Evolutionary conservation across 2,329 filamentous ascomycete species (phyloP).

Genomic region (Fusarium camptoceras): DNA sequence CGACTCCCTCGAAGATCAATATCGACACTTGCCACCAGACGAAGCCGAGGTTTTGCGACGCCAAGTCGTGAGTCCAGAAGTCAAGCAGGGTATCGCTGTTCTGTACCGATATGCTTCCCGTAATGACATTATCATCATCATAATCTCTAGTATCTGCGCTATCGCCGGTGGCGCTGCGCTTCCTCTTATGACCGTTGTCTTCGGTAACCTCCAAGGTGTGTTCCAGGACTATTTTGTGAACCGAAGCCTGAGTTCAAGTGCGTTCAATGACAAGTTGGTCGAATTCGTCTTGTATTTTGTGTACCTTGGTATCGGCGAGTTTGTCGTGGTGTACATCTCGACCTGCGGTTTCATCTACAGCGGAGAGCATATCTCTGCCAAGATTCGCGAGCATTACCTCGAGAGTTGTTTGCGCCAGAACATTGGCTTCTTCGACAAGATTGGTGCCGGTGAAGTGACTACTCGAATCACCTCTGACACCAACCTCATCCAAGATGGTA

Average conservation of each 20-base stretch:
- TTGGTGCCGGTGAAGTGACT: slow-evolving; percentile 92
- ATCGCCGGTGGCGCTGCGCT: slow-evolving; percentile 80
- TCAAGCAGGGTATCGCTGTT: slow-evolving; percentile 72
- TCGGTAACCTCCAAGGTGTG: slow-evolving; percentile 78
- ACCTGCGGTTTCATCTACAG: slow-evolving; percentile 93
- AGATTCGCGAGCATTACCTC: slow-evolving; percentile 86
- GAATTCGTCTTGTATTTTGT: slow-evolving; percentile 83
- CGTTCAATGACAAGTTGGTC: slow-evolving; percentile 71
- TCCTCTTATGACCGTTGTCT: slow-evolving; percentile 84
- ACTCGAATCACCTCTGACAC: slow-evolving; percentile 95
- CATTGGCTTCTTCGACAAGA: slow-evolving; percentile 92
- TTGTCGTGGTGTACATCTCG: slow-evolving; percentile 77
- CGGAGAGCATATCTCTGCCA: slow-evolving; percentile 81
- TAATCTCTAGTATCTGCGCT: slow-evolving; percentile 70
- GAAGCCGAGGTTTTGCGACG: slow-evolving; percentile 75
- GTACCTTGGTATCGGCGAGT: slow-evolving; percentile 85
- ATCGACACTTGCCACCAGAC: slow-evolving; percentile 70
- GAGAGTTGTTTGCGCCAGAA: slow-evolving; percentile 87
- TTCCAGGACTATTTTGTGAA: slow-evolving; percentile 73
- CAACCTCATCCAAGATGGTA: slow-evolving; percentile 91
- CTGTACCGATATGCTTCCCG: slow-evolving; percentile 78
- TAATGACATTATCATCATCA: slow-evolving; percentile 73
- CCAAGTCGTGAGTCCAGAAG: slow-evolving; percentile 74
- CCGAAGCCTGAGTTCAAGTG: slow-evolving; percentile 56
- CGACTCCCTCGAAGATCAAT: slow-evolving; percentile 63